Evolutionary conservation across 495 filamentous ascomycete genomes (phyloP).

Genomic region (Physcia stellaris): DNA sequence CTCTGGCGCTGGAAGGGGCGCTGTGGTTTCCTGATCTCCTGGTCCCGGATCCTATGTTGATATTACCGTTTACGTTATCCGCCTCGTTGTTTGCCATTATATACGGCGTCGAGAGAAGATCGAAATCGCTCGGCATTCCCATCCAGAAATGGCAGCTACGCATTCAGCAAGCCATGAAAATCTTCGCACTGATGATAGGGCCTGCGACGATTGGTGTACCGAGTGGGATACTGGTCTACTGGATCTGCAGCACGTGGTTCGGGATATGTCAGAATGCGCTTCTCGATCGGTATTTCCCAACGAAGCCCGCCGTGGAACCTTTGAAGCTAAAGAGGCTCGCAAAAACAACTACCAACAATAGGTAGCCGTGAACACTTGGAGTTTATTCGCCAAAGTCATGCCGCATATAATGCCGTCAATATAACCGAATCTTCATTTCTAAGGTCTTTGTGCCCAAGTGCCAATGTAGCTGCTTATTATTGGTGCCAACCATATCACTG

Average conservation of each 20-base stretch:
- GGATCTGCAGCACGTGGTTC: constrained; percentile 35
- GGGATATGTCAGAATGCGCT: neutral
- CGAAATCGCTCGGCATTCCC: constrained; percentile 4
- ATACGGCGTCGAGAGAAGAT: constrained; percentile 16
- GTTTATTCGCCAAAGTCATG: too few species aligned
- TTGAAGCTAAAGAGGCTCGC: too few species aligned
- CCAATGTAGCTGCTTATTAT: too few species aligned
- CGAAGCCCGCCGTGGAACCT: neutral
- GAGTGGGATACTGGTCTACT: constrained; percentile 56
- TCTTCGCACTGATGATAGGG: constrained; percentile 27
- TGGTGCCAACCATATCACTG: too few species aligned
- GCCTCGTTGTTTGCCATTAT: constrained; percentile 29
- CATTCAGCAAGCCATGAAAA: constrained; percentile 23
- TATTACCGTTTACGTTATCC: constrained; percentile 49
- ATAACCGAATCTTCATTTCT: too few species aligned
- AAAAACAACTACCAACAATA: too few species aligned
- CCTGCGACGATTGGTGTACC: constrained; percentile 40
- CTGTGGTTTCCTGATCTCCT: constrained; percentile 75
- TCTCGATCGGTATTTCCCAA: constrained; percentile 2
- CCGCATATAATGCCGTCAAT: too few species aligned
- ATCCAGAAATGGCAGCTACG: constrained; percentile 3
- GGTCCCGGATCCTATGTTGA: constrained; percentile 50
- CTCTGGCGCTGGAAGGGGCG: constrained; percentile 52
- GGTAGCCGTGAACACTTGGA: too few species aligned
- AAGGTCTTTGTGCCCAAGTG: too few species aligned